phyloP scores from a whole-genome alignment of 2,329 filamentous ascomycete species.

The Aphanoascus verrucosus region DNA sequence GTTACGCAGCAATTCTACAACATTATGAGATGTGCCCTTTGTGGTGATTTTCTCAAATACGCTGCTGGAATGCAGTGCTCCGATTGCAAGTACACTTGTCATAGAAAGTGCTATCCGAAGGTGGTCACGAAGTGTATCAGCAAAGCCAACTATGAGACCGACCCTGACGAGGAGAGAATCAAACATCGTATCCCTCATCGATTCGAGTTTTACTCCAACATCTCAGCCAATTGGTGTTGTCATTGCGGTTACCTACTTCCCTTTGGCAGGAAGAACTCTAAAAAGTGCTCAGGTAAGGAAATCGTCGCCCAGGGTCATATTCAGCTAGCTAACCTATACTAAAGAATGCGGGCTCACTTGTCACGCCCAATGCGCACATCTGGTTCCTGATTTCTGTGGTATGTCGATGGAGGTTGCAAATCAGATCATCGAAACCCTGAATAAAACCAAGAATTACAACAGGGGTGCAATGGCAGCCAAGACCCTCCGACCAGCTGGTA shows the following conservation, averaged over 20 bases:
- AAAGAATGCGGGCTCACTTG: conserved; percentile 83
- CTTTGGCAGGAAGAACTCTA: conserved; percentile 86
- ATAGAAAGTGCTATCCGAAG: conserved; percentile 91
- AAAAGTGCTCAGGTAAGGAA: conserved; percentile 68
- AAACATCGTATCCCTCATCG: conserved; percentile 98
- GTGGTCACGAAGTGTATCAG: conserved; percentile 99
- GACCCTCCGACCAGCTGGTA: conserved; percentile 50
- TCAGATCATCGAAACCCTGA: conserved; percentile 78
- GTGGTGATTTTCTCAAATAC: conserved; percentile 96
- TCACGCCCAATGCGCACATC: conserved; percentile 81
- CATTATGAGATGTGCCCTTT: conserved; percentile 98
- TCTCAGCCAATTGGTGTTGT: conserved; percentile 98
- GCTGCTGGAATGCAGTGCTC: conserved; percentile 98
- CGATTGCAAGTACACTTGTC: conserved; percentile 98
- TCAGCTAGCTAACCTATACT: conserved; percentile 1
- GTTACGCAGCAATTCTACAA: conserved; percentile 99
- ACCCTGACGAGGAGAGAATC: conserved; percentile 98
- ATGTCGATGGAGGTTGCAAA: conserved; percentile 99
- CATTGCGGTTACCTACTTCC: conserved; percentile 95
- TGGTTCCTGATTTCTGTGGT: conserved; percentile 96
- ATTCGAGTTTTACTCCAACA: conserved; percentile 92
- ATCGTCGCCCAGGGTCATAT: not conserved
- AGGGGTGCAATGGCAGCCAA: conserved; percentile 52
- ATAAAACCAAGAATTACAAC: conserved; percentile 64
- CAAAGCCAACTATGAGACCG: conserved; percentile 96